Evolutionary conservation across 2,329 filamentous ascomycete genomes (phyloP).

Genomic region (Lasiodiplodia theobromae): DNA sequence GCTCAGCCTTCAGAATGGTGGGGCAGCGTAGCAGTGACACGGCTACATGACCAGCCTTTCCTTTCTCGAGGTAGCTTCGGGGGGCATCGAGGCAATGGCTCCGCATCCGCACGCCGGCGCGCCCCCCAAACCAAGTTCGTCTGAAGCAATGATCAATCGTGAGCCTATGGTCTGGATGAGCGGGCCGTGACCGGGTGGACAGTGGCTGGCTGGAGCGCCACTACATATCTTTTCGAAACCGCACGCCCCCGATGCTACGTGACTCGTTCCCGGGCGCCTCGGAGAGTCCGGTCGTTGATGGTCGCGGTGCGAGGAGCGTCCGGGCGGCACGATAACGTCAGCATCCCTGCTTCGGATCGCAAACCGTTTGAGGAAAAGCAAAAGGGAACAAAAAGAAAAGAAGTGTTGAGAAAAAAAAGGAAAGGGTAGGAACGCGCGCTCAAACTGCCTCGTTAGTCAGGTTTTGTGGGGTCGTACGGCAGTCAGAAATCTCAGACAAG

Average conservation of each 20-base stretch:
- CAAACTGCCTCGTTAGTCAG: not conserved
- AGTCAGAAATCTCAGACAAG: not conserved
- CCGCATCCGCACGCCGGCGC: too few relatives aligned
- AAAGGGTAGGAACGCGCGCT: not conserved
- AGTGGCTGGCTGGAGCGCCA: not conserved
- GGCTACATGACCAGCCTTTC: not conserved
- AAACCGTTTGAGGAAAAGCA: slow-evolving; percentile 19
- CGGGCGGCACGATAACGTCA: not conserved
- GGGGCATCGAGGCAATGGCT: too few relatives aligned
- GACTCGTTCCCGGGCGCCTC: not conserved
- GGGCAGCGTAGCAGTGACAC: not conserved
- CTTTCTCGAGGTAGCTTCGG: too few relatives aligned
- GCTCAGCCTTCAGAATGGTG: not conserved
- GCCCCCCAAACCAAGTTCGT: too few relatives aligned
- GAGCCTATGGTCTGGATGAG: too few relatives aligned
- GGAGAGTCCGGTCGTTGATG: not conserved
- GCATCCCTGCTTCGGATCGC: slow-evolving; percentile 22
- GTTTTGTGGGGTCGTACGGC: not conserved
- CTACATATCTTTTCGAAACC: not conserved
- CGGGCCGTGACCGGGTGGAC: not conserved
- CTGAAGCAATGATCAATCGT: too few relatives aligned
- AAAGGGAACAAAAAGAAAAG: not conserved
- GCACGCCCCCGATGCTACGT: not conserved
- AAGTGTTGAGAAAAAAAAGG: not conserved
- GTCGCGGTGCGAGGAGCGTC: not conserved